Percentiles rank a stretch among this genome's conserved stretches.
Evolutionary conservation across 768 basidiomycete species (phyloP).

Genomic region (Psilocybe cubensis): DNA sequence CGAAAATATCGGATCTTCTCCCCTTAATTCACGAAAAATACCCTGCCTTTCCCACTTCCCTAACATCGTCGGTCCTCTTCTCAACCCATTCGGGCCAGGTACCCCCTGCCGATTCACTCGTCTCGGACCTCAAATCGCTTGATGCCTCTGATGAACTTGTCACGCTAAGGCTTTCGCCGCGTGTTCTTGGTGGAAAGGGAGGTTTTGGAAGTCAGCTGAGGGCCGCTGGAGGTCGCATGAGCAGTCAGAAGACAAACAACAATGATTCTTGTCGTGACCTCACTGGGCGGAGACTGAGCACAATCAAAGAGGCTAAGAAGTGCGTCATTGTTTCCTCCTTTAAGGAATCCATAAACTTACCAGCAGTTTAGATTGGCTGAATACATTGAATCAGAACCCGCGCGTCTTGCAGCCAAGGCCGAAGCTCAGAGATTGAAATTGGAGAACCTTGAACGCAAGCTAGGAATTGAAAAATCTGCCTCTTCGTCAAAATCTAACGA

Average conservation of each 20-base stretch:
- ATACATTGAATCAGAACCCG: slow-evolving; percentile 84
- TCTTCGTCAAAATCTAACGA: slow-evolving; percentile 29
- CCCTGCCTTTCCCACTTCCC: slow-evolving; percentile 33
- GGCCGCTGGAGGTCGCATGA: slow-evolving; percentile 98
- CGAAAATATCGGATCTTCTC: slow-evolving; percentile 33
- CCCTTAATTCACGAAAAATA: slow-evolving; percentile 37
- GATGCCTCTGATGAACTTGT: slow-evolving; percentile 41
- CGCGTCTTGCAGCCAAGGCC: slow-evolving; percentile 75
- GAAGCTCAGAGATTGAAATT: slow-evolving; percentile 84
- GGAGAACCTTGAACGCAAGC: slow-evolving; percentile 81
- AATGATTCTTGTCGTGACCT: slow-evolving; percentile 95
- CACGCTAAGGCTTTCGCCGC: slow-evolving; percentile 73
- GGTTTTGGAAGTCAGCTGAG: slow-evolving; percentile 96
- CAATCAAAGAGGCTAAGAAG: slow-evolving; percentile 97
- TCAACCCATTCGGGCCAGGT: slow-evolving; percentile 42
- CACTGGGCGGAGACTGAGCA: slow-evolving; percentile 86
- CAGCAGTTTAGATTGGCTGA: slow-evolving; percentile 65
- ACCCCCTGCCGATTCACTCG: slow-evolving; percentile 25
- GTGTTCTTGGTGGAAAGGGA: slow-evolving; percentile 90
- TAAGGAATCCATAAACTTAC: not conserved
- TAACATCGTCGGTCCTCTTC: slow-evolving; percentile 32
- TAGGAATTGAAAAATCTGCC: slow-evolving; percentile 61
- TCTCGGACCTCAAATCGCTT: slow-evolving; percentile 29
- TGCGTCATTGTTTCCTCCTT: slow-evolving; percentile 36
- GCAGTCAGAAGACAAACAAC: slow-evolving; percentile 92